Evolutionary conservation across 2,329 filamentous ascomycete species (phyloP), one percentile per base, ranked within the genome.

Genomic region (Penicillium occitanis): DNA sequence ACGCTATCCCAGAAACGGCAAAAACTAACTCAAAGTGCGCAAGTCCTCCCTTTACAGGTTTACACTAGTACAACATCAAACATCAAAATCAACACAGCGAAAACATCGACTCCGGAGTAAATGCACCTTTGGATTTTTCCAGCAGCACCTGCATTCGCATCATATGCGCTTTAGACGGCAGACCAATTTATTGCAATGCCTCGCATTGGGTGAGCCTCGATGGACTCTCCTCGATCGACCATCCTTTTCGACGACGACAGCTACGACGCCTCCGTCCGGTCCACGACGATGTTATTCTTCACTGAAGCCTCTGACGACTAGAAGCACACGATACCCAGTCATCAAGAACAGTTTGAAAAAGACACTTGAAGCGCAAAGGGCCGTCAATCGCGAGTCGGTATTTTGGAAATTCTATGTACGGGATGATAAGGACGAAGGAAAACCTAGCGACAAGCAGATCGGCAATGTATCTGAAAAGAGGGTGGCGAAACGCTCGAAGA

Each of bases 291-390:
- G 57, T 17, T 46, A 44, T 19, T n/a, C 60, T n/a, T 63, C 19
- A 40, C 40, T 48, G 13, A 57, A 46, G 28, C 22, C 65, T 25
- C 35, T 65, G 30, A 17, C 64, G 3, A 53, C 25, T 14, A 28
- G 58, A 25, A 71, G 73, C 33, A 66, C 72, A 33, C 55, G 68
- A 14, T 68, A 72, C 37, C 57, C 51, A 6, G 70, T 80, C 37
- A 70, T 75, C 64, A 69, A 71, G 33, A 71, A 74, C 59, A 79
- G 76, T 61, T 74, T 80, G 25, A 68, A 69, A 35, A 76, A 75
- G 64, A 81, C 80, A 5, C 73, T 81, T 37, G 76, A 79, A 64
- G 78, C 78, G 28, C 80, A 81, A 69, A 78, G 79, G 48, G 69
- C 69, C 13, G 71, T 71, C 11, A 82, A 82, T 68, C 74, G 75